Evolutionary conservation across 768 basidiomycete genomes (phyloP).

Genomic region (Royoungia palumana): DNA sequence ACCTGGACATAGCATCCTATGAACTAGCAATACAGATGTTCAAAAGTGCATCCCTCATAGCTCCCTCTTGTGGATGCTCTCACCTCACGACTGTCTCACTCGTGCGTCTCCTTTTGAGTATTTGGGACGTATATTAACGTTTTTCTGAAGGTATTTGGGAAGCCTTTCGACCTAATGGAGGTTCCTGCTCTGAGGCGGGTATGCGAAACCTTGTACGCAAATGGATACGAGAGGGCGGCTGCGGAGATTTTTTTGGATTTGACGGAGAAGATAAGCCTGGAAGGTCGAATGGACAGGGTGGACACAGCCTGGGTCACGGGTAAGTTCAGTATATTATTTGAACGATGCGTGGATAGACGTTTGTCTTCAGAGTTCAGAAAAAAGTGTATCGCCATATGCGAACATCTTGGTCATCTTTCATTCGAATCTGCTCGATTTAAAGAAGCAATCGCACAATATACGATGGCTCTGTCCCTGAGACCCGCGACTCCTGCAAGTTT

Average conservation of each 20-base stretch:
- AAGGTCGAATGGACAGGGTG: background rate
- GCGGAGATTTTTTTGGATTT: background rate
- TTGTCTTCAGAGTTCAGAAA: background rate
- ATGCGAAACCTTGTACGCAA: background rate
- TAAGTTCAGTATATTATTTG: background rate
- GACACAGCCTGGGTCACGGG: background rate
- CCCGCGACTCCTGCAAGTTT: background rate
- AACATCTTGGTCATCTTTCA: background rate
- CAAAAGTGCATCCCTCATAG: too few species aligned
- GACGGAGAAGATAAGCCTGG: background rate
- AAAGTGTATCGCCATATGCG: background rate
- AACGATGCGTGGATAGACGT: background rate
- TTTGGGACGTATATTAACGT: background rate
- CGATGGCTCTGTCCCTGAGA: background rate
- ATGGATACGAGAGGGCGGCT: background rate
- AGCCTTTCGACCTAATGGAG: background rate
- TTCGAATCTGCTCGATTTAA: background rate
- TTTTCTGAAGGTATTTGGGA: conserved; percentile 1
- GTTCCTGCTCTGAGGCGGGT: background rate
- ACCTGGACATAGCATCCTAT: too few species aligned
- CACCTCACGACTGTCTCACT: background rate
- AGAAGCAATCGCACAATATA: background rate
- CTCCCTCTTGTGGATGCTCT: background rate
- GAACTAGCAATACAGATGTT: too few species aligned
- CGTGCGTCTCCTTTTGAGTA: background rate